Evolutionary conservation across 1,284 basidiomycete genomes (phyloP), one percentile per base, ranked within the genome.

Genomic region (Rhodotorula sp.): DNA sequence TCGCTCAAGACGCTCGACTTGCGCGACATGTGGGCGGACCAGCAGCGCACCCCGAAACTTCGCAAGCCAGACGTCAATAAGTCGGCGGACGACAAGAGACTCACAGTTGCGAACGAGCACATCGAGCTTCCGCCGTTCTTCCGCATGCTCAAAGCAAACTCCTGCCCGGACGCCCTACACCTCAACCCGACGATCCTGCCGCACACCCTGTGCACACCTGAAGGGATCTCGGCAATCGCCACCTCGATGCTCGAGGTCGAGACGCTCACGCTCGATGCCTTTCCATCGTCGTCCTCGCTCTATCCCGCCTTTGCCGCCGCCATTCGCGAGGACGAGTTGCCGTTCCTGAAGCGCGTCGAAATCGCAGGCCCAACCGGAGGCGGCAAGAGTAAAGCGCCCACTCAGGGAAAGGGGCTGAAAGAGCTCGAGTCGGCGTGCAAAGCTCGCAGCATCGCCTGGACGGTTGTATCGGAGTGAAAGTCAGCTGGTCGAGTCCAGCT

Each of bases 21-120:
- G 7, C 51, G 57, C 51, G 66, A 68, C 56, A 33, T 49, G 12
- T 68, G 55, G 56, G 49, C 56, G 17, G 24, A n/a, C 14, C 24
- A n/a, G 33, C 45, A 45, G 42, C 37, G 44, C 18, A n/a, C 14
- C n/a, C 5, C 14, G 33, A 45, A 24, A 6, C 24, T 17, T 8
- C n/a, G 44, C 12, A 42, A 33, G 26, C 17, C 17, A 18, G 42
- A 58, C 17, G 8, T 26, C 29, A 30, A 22, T 5, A 20, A 29
- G 8, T 30, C 29, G 29, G 37, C 37, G 37, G 37, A 37, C 37
- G 37, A 37, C 37, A 12, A 37, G 37, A 37, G 37, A 6, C 12
- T 37, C 37, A 37, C 37, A 1, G 8, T 37, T 12, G 37, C 10
- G 12, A 12, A 37, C 37, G n/a, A 45, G 4, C 24, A 26, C 2